phyloP scores from a whole-genome alignment of 495 filamentous ascomycete genomes.

The Usnea hakonensis region DNA sequence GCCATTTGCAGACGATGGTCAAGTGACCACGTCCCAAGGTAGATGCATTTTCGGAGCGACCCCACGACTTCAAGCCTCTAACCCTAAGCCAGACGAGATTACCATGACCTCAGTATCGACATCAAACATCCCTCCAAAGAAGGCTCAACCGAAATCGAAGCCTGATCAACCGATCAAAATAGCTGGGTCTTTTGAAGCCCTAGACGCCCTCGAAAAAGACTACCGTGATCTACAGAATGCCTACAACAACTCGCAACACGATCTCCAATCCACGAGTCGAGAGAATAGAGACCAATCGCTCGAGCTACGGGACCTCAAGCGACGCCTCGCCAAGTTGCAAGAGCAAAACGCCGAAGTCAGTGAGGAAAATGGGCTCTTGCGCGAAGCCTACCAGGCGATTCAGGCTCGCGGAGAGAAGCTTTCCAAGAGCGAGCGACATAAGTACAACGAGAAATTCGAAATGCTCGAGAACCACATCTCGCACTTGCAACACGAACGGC shows the following conservation, averaged over 20 bases:
- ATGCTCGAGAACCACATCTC: conserved; percentile 19
- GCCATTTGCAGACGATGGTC: background rate
- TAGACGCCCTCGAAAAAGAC: background rate
- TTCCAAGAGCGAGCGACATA: conserved; percentile 15
- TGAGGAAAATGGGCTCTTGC: conserved; percentile 4
- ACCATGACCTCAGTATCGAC: background rate
- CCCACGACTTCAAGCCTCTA: background rate
- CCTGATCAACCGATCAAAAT: background rate
- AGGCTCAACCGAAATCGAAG: background rate
- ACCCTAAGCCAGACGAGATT: background rate
- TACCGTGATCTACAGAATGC: conserved; percentile 3
- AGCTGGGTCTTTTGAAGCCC: background rate
- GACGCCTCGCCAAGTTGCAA: conserved; percentile 15
- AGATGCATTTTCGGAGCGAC: background rate
- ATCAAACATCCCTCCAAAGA: background rate
- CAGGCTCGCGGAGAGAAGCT: conserved; percentile 9
- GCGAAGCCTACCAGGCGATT: background rate
- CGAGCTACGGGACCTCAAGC: conserved; percentile 22
- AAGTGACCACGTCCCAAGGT: background rate
- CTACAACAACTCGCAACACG: conserved; percentile 10
- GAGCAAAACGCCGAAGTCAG: conserved; percentile 14
- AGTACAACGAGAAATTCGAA: conserved; percentile 21
- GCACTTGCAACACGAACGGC: conserved; percentile 18
- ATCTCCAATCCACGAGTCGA: conserved; percentile 6
- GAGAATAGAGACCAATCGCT: conserved; percentile 20